phyloP scores from a whole-genome alignment of 805 yeast species.

The Vanderwaltozyma verrucispora region DNA sequence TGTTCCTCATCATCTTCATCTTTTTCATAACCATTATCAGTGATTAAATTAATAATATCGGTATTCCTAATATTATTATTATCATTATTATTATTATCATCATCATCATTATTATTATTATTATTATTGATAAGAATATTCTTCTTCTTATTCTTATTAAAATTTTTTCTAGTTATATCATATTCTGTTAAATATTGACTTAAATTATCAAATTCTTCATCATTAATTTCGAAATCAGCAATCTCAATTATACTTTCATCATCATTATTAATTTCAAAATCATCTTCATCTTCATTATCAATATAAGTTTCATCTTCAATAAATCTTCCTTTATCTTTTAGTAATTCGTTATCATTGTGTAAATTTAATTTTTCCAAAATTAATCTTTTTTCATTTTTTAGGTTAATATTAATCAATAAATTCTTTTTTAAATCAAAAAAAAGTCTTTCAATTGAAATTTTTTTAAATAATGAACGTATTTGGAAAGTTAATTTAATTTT shows the following conservation, averaged over 20 bases:
- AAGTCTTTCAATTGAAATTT: constrained; percentile 12
- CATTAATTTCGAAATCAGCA: background rate
- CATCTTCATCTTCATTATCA: constrained; percentile 5
- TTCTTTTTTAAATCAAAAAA: constrained; percentile 16
- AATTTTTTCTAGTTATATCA: background rate
- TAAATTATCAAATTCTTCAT: background rate
- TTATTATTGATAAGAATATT: no score
- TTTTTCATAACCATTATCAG: no score
- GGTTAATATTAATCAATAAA: constrained; percentile 1
- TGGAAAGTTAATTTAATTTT: constrained; percentile 18
- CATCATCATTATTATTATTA: no score
- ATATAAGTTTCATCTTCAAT: background rate
- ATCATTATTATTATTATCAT: no score
- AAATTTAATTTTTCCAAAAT: background rate
- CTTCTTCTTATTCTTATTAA: no score
- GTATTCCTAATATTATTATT: no score
- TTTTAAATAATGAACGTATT: constrained; percentile 10
- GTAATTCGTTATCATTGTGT: background rate
- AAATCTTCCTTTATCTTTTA: constrained; percentile 1
- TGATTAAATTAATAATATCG: no score
- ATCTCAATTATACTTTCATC: constrained; percentile 2
- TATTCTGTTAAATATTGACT: constrained; percentile 1
- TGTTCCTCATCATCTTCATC: no score
- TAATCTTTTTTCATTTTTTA: constrained; percentile 1
- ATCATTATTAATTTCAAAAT: constrained; percentile 6